Evolutionary conservation across 805 yeast species (phyloP), one percentile per base, ranked within the genome.

Genomic region (Kurtzmaniella cleridarum): DNA sequence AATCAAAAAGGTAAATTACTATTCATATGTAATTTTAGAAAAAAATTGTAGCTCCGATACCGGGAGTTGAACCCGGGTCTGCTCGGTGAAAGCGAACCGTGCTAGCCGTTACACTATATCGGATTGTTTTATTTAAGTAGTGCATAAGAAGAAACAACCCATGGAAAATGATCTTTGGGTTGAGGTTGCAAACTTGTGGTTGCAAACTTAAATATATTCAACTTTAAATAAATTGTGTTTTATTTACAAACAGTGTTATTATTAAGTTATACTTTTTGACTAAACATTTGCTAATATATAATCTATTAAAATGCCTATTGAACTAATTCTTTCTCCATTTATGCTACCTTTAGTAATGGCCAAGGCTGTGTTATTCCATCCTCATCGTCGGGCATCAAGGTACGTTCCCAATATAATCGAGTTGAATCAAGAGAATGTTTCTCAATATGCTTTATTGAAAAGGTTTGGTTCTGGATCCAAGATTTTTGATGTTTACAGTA

Each of bases 381-480:
- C 78, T 8, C 83, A 78, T 49, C 69, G 83, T 42, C 66, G 73
- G 40, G 68, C 76, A 30, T 73, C 79, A 18, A 66, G 77, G 39
- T 79, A 77, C 50, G 65, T 78, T 28, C 84, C 84, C 3, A 69
- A 60, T 27, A 67, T 76, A 33, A 57, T 73, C 32, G 79, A 76
- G 17, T 50, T 75, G 32, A 46, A 56, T 9, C 60, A 58, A 14
- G 66, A 60, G 30, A 60, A 57, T 26, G 47, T 64, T 28, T 55
- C 64, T 3, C 67, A 66, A 35, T 78, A 69, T 49, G 71, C 72
- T 3, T 65, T 79, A 11, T 68, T 79, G 43, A 69, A 69, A 49
- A 67, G 80, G 46, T 77, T 78, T 53, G 84, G 84, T 14, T 72
- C 79, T 0, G 84, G 84, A 2, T 75, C 78, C 20, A 78, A 78